Evolutionary conservation across 345 rosid species (phyloP), one percentile per base, ranked within the genome.

Genomic region (Euphorbia tirucalli): DNA sequence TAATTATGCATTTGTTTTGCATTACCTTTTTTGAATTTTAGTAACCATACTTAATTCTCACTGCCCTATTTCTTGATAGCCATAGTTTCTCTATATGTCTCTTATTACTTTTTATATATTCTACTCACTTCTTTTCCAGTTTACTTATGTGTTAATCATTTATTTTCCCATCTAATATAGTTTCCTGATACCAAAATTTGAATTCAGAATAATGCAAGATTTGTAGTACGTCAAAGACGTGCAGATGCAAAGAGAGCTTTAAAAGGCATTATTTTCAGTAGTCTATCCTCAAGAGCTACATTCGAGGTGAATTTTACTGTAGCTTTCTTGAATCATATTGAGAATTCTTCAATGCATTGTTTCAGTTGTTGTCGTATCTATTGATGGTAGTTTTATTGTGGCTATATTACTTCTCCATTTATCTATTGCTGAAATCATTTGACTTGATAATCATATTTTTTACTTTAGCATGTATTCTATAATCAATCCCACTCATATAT

Each of bases 171-270:
- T 44, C 5, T 62, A 49, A 13, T 70, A 49, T 21, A 57, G 49
- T 80, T 57, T 64, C 63, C 61, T 81, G 76, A 62, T 64, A 41
- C 31, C 70, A 46, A 27, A 67, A 69, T 52, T 30, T 66, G 70
- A 54, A 43, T 24, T n/a, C 84, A 89, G 95, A 75, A 49, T 67
- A 61, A 80, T 27, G 41, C 75, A 67, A 82, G 83, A 80, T 87
- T 74, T 79, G 54, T 75, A 57, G 73, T 68, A 18, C 86, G 87
- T n/a, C 86, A 86, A 78, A 89, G 82, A 81, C 84, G 86, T 15
- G 69, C 89, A 21, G 89, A 83, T 69, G 28, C 92, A 37, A 85
- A 87, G 74, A 82, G 69, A 73, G 89, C 90, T 68, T 64, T 87
- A 58, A 83, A 83, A 48, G 77, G 77, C 71, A 83, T 87, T 69